A percentile compares a stretch with the other conserved stretches of the same genome.
phyloP scores from a whole-genome alignment of 768 basidiomycete species.

The Saitozyma sp. region DNA sequence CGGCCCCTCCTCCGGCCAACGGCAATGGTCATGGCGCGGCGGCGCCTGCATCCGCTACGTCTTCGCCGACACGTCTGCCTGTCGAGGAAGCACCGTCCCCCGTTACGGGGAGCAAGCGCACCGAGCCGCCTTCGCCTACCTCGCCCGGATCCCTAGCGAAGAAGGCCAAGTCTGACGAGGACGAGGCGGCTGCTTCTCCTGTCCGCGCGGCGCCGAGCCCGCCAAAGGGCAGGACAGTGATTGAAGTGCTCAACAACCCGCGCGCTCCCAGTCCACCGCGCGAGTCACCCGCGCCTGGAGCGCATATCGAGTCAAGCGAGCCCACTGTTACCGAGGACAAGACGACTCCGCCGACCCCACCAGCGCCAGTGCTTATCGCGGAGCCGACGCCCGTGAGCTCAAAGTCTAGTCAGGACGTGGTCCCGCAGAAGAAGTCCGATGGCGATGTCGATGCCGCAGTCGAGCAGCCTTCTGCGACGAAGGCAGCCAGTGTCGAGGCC shows the following conservation, averaged over 20 bases:
- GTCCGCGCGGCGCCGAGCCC: conserved; percentile 9
- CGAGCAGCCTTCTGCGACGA: neutral
- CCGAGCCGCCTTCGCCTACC: conserved; percentile 35
- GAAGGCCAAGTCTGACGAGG: conserved; percentile 15
- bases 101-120: conserved; percentile 21
- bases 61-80: neutral
- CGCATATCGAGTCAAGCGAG: neutral
- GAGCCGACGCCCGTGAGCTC: no score
- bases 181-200: conserved; percentile 2
- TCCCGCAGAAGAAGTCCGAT: neutral
- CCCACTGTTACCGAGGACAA: neutral
- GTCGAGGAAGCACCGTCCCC: conserved; percentile 2
- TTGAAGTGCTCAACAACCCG: conserved; percentile 42
- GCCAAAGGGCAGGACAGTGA: conserved; percentile 23
- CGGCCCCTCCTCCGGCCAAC: conserved; percentile 15
- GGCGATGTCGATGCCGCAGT: neutral
- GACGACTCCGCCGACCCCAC: neutral
- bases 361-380: no score
- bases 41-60: conserved; percentile 3
- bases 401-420: no score
- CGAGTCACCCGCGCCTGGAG: neutral
- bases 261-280: conserved; percentile 15
- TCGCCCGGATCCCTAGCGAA: conserved; percentile 23
- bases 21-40: conserved; percentile 12
- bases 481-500: neutral